Base-by-base conservation (phyloP, 2,329 filamentous ascomycete species). In the Chlorencoelia australis region DNA sequence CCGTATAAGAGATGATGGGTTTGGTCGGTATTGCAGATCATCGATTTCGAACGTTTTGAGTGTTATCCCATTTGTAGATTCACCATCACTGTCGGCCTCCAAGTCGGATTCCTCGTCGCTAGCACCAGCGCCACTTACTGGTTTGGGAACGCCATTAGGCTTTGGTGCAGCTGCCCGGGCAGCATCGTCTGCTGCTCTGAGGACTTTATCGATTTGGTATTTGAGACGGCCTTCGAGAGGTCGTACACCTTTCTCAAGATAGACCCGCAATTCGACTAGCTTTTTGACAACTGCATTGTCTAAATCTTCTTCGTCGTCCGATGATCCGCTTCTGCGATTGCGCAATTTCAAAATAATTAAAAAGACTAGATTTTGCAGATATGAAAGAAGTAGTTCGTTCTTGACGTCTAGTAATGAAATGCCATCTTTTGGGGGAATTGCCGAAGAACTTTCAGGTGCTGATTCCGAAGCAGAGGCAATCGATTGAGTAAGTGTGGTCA, bases 351-450 rank as follows among this genome's bases (percentile, higher is more conserved):
- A 62, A 2, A 94, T 66, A 29, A 94, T 81, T 26, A 94, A 66
- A 50, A 94, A 94, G 29, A 91, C 84, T 4, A 96, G 75, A 53
- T 94, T 93, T 54, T 98, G 89, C 0, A 98, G 69, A 61, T 98
- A 98, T 4, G 89, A 89, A 25, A 98, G 77, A 13, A 98, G 77
- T n/a, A 98, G 71, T 57, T 98, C 91, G 62, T 93, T 96, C 65
- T 98, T 98, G 46, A 85, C 78, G 56, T 96, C 87, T 53, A 98
- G 79, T 1, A 98, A 75, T 0, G 91, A 95, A 40, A 98, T 91
- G 55, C 91, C 89, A 52, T 94, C 78, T 46, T 79, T 70, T 1
- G 83, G 80, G n/a, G 83, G 75, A 32, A 81, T 65, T 41, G 93
- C 72, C 10, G 67, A 59, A n/a, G 68, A 57, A 13, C 76, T 57